Conservation (phyloP, 495 filamentous ascomycete genomes). For the Cairneyella variabilis region DNA sequence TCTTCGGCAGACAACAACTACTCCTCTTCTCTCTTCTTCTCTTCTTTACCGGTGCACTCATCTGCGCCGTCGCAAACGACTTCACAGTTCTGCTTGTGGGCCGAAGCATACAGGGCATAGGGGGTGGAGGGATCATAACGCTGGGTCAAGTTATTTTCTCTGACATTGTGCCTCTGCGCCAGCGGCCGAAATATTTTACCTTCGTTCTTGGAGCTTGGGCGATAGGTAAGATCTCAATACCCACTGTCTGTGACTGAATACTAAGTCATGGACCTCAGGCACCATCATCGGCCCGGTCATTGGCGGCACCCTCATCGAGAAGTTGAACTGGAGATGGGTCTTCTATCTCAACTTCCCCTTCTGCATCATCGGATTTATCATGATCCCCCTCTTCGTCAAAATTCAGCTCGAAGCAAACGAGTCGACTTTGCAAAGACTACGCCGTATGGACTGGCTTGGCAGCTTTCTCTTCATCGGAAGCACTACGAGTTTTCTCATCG, state of each 20-base stretch:
- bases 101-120: constrained; percentile 62
- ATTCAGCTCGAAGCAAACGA: background rate
- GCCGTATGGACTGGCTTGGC: too few species aligned
- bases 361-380: constrained; percentile 31
- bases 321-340: constrained; percentile 49
- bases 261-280: constrained; percentile 55
- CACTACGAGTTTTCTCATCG: too few species aligned
- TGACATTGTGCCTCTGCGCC: constrained; percentile 52
- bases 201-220: constrained; percentile 47
- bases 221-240: constrained; percentile 51
- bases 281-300: constrained; percentile 39
- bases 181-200: constrained; percentile 36
- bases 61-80: constrained; percentile 54
- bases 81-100: constrained; percentile 58
- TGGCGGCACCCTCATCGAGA: background rate
- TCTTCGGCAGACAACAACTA: constrained; percentile 43
- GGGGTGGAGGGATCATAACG: constrained; percentile 61
- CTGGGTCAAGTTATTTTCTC: constrained; percentile 61
- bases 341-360: constrained; percentile 40
- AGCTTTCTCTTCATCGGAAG: background rate
- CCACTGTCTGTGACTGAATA: background rate
- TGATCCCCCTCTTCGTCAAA: constrained; percentile 22
- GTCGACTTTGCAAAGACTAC: too few species aligned
- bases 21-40: constrained; percentile 44
- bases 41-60: constrained; percentile 53